A percentile compares a stretch with the other conserved stretches of the same genome.
Evolutionary conservation across 768 basidiomycete species (phyloP).

Genomic region (Leccinellum rugosiceps): DNA sequence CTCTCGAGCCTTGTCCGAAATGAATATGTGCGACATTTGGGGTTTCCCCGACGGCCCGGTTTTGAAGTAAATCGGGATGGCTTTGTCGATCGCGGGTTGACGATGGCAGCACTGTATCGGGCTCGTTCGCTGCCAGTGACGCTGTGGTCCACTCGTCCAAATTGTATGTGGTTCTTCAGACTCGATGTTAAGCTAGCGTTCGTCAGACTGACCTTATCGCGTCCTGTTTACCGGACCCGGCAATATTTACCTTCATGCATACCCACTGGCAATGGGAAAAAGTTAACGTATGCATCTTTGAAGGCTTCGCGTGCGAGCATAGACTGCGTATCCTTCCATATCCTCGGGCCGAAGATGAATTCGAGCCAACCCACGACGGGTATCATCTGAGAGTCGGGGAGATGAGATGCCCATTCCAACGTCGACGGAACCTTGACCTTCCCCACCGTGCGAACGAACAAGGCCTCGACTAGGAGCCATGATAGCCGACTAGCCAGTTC

Average conservation of each 20-base stretch:
- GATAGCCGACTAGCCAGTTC: constrained; percentile 2
- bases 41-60: background rate
- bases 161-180: background rate
- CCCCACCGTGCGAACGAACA: background rate
- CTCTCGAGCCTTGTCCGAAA: background rate
- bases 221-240: background rate
- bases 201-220: background rate
- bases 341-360: background rate
- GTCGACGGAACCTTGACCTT: background rate
- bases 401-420: background rate
- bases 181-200: background rate
- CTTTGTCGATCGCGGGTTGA: background rate
- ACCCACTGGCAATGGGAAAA: background rate
- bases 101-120: background rate
- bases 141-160: background rate
- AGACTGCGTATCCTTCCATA: background rate
- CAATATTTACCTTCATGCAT: background rate
- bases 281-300: background rate
- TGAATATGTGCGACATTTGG: background rate
- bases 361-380: background rate
- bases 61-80: background rate
- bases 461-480: constrained; percentile 5
- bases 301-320: background rate
- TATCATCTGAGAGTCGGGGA: background rate
- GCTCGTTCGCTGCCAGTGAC: background rate